Base-by-base conservation (phyloP, 768 basidiomycete genomes). In the Xerocomellus intermedius region DNA sequence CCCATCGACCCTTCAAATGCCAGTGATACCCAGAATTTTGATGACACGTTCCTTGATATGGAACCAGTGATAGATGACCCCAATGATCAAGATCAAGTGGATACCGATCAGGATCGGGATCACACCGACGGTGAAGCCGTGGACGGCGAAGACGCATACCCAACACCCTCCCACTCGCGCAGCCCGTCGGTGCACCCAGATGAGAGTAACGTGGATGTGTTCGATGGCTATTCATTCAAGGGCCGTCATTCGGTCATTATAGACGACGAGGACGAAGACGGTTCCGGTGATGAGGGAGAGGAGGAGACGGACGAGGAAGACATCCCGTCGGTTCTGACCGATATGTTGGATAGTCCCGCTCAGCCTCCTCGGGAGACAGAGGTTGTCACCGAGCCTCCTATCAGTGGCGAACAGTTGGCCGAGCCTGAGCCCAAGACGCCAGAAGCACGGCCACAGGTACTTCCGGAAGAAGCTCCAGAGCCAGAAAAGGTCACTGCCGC, bases 11-110 rank as follows among this genome's bases (percentile, higher is more conserved):
- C 91, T 21, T 83, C 83, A 41, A 92, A 96, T 73, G 94, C 94
- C 57, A 86, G 87, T 64, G 97, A 99, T 81, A 95, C 92, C 61
- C 91, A 92, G 71, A 98, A 98, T 74, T 99, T 98, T 71, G 96
- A 98, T 71, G 91, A 95, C 58, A 87, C 91, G 38, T 98, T 97
- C 84, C 81, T 98, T 55, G 91, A 91, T 67, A 96, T 98, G 91
- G 87, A 89, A 60, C 92, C 94, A 22, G 86, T 91, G 45, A 84
- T 98, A 57, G 90, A 94, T 59, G 88, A 89, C 48, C 80, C 78
- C 56, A 79, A 82, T 63, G 87, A 86, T 42, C 77, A 78, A 58
- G 77, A 81, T 45, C 78, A 80, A 58, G 77, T 76, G 51, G 86
- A 88, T 65, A 88, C 86, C 24, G 88, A 88, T 67, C 82, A 82